Evolutionary conservation across 805 yeast genomes (phyloP).

Genomic region (Wickerhamomyces subpelliculosus): DNA sequence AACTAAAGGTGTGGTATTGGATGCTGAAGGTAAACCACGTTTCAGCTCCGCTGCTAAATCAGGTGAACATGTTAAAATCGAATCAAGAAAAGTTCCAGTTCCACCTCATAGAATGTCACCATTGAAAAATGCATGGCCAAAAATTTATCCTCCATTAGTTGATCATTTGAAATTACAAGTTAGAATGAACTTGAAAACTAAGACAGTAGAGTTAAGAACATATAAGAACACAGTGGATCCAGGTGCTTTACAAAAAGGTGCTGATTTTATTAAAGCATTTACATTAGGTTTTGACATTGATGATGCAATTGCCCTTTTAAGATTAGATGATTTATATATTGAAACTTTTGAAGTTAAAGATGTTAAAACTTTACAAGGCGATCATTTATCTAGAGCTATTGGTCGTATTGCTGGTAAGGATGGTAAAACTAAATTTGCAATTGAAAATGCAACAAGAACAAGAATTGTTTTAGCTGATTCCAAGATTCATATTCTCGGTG

Average conservation of each 20-base stretch:
- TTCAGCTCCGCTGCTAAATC: conserved; percentile 66
- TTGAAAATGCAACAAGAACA: conserved; percentile 97
- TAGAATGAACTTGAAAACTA: conserved; percentile 87
- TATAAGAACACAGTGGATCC: conserved; percentile 77
- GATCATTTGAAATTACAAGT: conserved; percentile 94
- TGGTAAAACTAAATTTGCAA: conserved; percentile 97
- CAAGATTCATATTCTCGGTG: conserved; percentile 94
- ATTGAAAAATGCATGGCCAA: conserved; percentile 82
- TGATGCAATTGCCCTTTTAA: conserved; percentile 89
- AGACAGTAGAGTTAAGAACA: conserved; percentile 82
- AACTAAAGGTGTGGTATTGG: conserved; percentile 34
- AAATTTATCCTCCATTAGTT: conserved; percentile 91
- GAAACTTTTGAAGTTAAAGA: conserved; percentile 97
- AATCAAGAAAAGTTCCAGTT: conserved; percentile 82
- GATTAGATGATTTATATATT: conserved; percentile 92
- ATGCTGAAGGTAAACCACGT: conserved; percentile 83
- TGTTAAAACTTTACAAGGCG: conserved; percentile 91
- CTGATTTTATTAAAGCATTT: conserved; percentile 93
- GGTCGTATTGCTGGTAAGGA: conserved; percentile 99
- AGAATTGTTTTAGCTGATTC: conserved; percentile 96
- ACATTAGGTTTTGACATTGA: conserved; percentile 95
- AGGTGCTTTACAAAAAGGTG: conserved; percentile 96
- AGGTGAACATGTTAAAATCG: conserved; percentile 62
- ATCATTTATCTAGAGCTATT: conserved; percentile 95
- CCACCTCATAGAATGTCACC: conserved; percentile 99